A percentile compares a stretch with the other conserved stretches of the same genome.
These are phyloP conservation scores for Cicer cuneatum DNA, from an alignment of 306 rosid species.

Conservation along the genomic window DNA sequence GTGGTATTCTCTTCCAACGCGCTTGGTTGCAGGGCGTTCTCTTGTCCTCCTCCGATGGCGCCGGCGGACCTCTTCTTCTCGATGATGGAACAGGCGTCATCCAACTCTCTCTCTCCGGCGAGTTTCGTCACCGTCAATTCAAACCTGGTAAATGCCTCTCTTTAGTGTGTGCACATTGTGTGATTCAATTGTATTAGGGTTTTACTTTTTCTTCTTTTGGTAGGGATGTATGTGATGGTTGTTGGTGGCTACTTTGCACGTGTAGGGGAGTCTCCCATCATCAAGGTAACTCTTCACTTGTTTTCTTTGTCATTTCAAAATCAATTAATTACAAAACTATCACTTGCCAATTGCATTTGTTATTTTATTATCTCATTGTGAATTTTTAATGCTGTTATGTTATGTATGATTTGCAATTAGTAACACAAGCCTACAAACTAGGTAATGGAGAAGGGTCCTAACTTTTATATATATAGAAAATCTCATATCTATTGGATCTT, in stretches of 20 bases:
- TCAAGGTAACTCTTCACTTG: constrained; percentile 55
- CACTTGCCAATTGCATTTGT: neutral
- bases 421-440: too few relatives aligned
- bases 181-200: neutral
- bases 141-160: constrained; percentile 48
- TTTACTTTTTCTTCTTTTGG: neutral
- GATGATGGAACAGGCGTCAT: constrained; percentile 83
- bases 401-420: neutral
- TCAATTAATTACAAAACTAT: neutral
- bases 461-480: neutral
- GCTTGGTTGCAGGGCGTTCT: constrained; percentile 81
- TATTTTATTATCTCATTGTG: neutral
- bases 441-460: too few relatives aligned
- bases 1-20: constrained; percentile 85
- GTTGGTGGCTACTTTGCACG: constrained; percentile 67
- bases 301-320: neutral
- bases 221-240: constrained; percentile 91
- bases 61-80: constrained; percentile 49
- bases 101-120: constrained; percentile 62
- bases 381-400: constrained; percentile 12
- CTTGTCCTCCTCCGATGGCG: constrained; percentile 50
- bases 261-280: constrained; percentile 53
- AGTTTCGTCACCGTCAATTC: constrained; percentile 65
- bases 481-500: neutral
- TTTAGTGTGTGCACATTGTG: neutral